Conservation (phyloP, 495 filamentous ascomycete genomes). For the Friedmanniomyces endolithicus region DNA sequence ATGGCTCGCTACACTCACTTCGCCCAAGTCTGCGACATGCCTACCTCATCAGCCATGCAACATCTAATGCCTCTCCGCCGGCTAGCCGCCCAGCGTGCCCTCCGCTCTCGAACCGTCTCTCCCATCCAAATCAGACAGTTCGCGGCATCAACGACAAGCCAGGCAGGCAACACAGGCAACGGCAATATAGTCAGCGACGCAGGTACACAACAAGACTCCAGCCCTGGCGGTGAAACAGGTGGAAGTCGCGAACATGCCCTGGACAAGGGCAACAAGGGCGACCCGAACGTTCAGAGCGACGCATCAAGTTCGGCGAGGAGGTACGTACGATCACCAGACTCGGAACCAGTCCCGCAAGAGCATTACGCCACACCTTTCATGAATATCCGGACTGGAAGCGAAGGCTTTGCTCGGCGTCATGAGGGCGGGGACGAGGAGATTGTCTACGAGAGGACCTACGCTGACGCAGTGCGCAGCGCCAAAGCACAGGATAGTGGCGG, state of each 20-base stretch:
- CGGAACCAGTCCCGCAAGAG: not conserved
- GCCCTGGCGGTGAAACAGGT: not conserved
- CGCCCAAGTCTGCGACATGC: too few relatives aligned
- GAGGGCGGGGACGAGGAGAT: not conserved
- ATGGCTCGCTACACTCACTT: too few relatives aligned
- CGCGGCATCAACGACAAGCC: not conserved
- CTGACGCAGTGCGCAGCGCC: constrained; percentile 22
- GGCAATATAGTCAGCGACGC: constrained; percentile 8
- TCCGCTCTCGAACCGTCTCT: not conserved
- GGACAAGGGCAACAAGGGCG: constrained; percentile 23
- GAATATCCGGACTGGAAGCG: not conserved
- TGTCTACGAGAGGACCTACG: constrained; percentile 5
- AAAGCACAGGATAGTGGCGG: constrained; percentile 22
- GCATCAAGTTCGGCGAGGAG: constrained; percentile 29
- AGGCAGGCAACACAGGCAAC: not conserved
- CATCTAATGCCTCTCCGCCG: constrained; percentile 24
- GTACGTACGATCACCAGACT: constrained; percentile 22
- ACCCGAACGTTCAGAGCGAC: constrained; percentile 35
- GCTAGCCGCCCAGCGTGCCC: not conserved
- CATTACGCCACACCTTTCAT: not conserved
- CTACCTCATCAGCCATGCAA: constrained; percentile 21
- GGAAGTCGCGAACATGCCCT: constrained; percentile 6
- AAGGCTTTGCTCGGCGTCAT: not conserved
- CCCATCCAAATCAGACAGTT: constrained; percentile 1
- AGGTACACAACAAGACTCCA: constrained; percentile 9